phyloP scores from a whole-genome alignment of 495 filamentous ascomycete genomes.

The Chaetomidium leptoderma region DNA sequence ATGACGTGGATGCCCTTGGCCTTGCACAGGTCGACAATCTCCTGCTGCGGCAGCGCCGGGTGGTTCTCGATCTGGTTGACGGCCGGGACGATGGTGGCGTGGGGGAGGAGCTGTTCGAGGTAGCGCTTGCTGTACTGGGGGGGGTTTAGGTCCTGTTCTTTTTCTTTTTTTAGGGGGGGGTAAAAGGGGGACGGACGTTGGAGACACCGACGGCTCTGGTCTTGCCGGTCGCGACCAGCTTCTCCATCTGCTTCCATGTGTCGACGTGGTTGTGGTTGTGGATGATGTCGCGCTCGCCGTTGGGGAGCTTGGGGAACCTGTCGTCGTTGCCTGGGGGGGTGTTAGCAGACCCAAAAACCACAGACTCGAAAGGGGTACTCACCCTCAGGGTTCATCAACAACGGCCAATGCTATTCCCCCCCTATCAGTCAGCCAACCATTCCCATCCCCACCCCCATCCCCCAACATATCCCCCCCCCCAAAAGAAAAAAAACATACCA shows the following conservation, averaged over 20 bases:
- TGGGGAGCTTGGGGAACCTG: slow-evolving; percentile 65
- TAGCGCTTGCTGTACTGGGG: slow-evolving; percentile 61
- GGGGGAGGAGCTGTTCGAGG: slow-evolving; percentile 66
- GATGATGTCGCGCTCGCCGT: slow-evolving; percentile 67
- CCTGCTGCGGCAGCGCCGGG: slow-evolving; percentile 77
- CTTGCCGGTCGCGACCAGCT: slow-evolving; percentile 62
- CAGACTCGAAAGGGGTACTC: slow-evolving; percentile 5
- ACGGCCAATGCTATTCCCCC: slow-evolving; percentile 65
- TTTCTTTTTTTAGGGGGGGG: not conserved
- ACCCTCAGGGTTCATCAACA: slow-evolving; percentile 76
- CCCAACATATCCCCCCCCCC: not conserved
- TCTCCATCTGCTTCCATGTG: slow-evolving; percentile 80
- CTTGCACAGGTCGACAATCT: slow-evolving; percentile 72
- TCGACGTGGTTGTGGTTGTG: slow-evolving; percentile 60
- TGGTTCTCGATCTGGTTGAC: slow-evolving; percentile 93
- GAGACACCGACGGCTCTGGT: slow-evolving; percentile 73
- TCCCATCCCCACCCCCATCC: not conserved
- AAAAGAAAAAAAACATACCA: slow-evolving; percentile 24
- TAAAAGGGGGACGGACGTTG: slow-evolving; percentile 43
- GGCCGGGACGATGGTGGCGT: slow-evolving; percentile 65
- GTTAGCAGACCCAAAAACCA: slow-evolving; percentile 11
- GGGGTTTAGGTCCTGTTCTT: not conserved
- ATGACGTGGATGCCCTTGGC: slow-evolving; percentile 71
- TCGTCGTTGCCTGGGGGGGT: slow-evolving; percentile 60
- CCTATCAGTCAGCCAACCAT: too few species aligned